A percentile compares a stretch with the other conserved stretches of the same genome.
Conservation (phyloP, 2,329 filamentous ascomycete genomes). For the Xylaria sp. region DNA sequence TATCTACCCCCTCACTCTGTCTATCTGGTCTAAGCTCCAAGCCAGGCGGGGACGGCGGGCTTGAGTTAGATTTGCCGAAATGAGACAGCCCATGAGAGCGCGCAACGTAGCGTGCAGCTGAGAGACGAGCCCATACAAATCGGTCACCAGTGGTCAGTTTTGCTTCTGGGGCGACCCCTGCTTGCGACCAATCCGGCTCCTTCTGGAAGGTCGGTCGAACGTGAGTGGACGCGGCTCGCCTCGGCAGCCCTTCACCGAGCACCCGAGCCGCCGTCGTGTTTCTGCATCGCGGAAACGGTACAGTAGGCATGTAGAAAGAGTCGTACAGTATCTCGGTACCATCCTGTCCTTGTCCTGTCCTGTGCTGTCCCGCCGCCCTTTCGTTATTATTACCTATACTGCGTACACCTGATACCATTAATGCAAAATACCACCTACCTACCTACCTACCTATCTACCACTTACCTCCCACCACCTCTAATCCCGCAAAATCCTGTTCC, state of each 20-base stretch:
- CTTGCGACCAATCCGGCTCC: slow-evolving; percentile 35
- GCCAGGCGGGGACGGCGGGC: slow-evolving; percentile 34
- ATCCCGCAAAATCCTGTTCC: slow-evolving; percentile 31
- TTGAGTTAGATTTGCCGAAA: slow-evolving; percentile 39
- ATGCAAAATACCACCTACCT: slow-evolving; percentile 18
- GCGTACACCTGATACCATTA: slow-evolving; percentile 20
- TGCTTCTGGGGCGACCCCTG: slow-evolving; percentile 34
- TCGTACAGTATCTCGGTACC: slow-evolving; percentile 8
- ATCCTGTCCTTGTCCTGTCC: slow-evolving; percentile 3
- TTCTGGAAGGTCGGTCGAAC: slow-evolving; percentile 41
- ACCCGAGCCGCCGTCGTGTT: slow-evolving; percentile 38
- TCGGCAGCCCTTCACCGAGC: slow-evolving; percentile 40
- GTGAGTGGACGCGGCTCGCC: slow-evolving; percentile 35
- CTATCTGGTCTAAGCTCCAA: slow-evolving; percentile 18
- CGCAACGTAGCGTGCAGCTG: slow-evolving; percentile 41
- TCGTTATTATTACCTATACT: slow-evolving; percentile 8
- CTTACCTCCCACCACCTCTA: slow-evolving; percentile 1
- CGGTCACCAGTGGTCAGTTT: slow-evolving; percentile 33
- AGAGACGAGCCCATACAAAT: slow-evolving; percentile 33
- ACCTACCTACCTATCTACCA: slow-evolving; percentile 10
- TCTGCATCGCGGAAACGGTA: slow-evolving; percentile 29
- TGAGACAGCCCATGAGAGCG: slow-evolving; percentile 39
- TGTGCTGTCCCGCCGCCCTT: neutral
- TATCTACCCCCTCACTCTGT: neutral
- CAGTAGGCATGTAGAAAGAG: neutral